A percentile compares a stretch with the other conserved stretches of the same genome.
Conservation (phyloP, 2,329 filamentous ascomycete genomes). For the Beauveria medogensis region DNA sequence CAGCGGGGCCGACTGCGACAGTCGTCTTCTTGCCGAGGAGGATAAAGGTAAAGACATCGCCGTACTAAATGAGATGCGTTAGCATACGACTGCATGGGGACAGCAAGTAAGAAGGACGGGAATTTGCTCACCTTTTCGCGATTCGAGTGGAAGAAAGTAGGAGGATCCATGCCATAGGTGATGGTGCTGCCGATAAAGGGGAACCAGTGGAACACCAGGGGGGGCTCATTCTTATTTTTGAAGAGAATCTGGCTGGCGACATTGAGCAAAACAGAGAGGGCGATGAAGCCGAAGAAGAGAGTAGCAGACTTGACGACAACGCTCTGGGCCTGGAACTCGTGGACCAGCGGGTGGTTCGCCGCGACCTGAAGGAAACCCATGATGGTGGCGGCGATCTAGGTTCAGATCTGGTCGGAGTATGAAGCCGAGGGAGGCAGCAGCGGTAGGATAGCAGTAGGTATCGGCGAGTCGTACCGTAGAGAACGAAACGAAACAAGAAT, state of each 20-base stretch:
- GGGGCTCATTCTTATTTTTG: slow-evolving; percentile 74
- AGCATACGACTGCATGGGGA: not conserved
- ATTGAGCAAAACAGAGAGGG: slow-evolving; percentile 62
- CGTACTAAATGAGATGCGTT: slow-evolving; percentile 53
- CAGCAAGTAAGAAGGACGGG: not conserved
- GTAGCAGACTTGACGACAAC: slow-evolving; percentile 39
- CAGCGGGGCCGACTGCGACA: slow-evolving; percentile 70
- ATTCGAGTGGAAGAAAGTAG: slow-evolving; percentile 71
- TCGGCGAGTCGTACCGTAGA: not conserved
- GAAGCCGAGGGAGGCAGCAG: not conserved
- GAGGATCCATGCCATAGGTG: slow-evolving; percentile 91
- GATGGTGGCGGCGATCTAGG: slow-evolving; percentile 13
- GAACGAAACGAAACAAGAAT: not conserved
- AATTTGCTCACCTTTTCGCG: slow-evolving; percentile 58
- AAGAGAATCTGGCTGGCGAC: slow-evolving; percentile 71
- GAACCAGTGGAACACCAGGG: slow-evolving; percentile 73
- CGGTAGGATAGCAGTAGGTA: not conserved
- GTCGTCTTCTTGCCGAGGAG: slow-evolving; percentile 85
- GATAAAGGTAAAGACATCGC: slow-evolving; percentile 84
- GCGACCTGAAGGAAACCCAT: slow-evolving; percentile 52
- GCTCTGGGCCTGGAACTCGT: slow-evolving; percentile 41
- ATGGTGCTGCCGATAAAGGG: slow-evolving; percentile 85
- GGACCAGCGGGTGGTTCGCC: slow-evolving; percentile 39
- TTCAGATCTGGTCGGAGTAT: not conserved
- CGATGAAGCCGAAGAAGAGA: slow-evolving; percentile 35